These are phyloP conservation scores for Cyberlindnera mrakii DNA, from an alignment of 805 yeast species.

Conservation along the genomic window DNA sequence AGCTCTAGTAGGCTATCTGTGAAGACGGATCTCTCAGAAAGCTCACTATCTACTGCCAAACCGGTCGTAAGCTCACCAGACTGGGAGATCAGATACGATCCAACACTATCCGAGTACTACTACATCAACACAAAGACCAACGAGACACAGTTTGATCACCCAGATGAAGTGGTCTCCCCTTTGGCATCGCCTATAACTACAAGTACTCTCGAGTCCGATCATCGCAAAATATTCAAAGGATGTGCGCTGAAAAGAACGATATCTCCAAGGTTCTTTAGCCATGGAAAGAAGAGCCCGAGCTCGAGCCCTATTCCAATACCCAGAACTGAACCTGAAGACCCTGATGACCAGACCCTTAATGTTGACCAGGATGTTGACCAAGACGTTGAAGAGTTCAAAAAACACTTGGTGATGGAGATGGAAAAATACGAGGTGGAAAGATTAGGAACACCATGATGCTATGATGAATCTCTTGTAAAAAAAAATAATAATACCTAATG, in stretches of 20 bases:
- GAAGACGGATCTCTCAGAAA: not conserved
- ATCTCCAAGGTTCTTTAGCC: conserved; percentile 16
- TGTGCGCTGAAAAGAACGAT: conserved; percentile 16
- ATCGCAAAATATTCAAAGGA: conserved; percentile 5
- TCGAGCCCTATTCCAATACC: too few relatives aligned
- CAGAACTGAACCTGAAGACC: not conserved
- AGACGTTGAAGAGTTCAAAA: conserved; percentile 20
- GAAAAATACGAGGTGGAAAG: conserved; percentile 17
- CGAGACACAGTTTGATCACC: conserved; percentile 31
- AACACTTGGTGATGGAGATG: conserved; percentile 18
- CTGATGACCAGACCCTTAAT: not conserved
- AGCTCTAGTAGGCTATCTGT: not conserved
- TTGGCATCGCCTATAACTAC: conserved; percentile 7
- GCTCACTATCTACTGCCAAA: not conserved
- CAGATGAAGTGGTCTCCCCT: conserved; percentile 32
- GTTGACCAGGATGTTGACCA: conserved; percentile 14
- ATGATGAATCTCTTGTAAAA: not conserved
- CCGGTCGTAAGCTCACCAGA: conserved; percentile 16
- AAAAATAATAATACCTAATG: not conserved
- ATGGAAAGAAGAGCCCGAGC: too few relatives aligned
- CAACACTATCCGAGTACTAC: conserved; percentile 26
- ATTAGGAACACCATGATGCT: not conserved
- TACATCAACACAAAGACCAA: conserved; percentile 26
- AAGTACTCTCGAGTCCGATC: conserved; percentile 1
- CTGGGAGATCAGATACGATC: conserved; percentile 24